Evolutionary conservation across 2,329 filamentous ascomycete species (phyloP).

Genomic region (Fusarium scirpi): DNA sequence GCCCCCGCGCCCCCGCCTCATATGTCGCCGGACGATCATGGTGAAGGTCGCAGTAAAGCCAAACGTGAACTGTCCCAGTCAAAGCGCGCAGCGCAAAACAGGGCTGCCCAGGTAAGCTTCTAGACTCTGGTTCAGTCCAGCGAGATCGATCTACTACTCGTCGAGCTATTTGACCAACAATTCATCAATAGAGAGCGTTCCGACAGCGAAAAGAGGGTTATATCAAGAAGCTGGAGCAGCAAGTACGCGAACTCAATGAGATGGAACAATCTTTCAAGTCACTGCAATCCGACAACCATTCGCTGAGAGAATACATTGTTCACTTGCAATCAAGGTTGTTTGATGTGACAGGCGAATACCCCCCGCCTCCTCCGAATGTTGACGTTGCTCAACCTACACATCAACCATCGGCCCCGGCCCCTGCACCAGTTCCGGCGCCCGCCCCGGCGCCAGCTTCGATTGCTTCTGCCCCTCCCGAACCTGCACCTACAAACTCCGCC

Average conservation of each 20-base stretch:
- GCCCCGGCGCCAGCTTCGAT: not conserved
- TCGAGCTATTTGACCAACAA: slow-evolving; percentile 41
- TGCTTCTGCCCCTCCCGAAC: slow-evolving; percentile 35
- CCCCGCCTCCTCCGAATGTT: slow-evolving; percentile 83
- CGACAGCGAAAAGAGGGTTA: slow-evolving; percentile 97
- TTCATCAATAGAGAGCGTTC: slow-evolving; percentile 80
- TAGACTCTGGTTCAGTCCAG: not conserved
- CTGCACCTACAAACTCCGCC: slow-evolving; percentile 45
- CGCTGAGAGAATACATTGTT: slow-evolving; percentile 91
- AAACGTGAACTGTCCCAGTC: slow-evolving; percentile 95
- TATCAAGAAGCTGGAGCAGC: slow-evolving; percentile 96
- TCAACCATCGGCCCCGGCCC: slow-evolving; percentile 41
- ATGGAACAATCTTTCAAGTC: slow-evolving; percentile 83
- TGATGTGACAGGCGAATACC: slow-evolving; percentile 85
- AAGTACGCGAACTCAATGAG: slow-evolving; percentile 83
- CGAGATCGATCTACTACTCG: not conserved
- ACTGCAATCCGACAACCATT: slow-evolving; percentile 90
- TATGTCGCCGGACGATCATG: slow-evolving; percentile 47
- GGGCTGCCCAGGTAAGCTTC: slow-evolving; percentile 88
- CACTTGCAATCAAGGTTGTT: slow-evolving; percentile 88
- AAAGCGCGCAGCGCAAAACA: slow-evolving; percentile 95
- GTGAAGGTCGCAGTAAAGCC: slow-evolving; percentile 78
- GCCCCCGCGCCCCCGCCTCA: slow-evolving; percentile 50
- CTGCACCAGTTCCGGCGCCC: slow-evolving; percentile 28
- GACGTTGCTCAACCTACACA: slow-evolving; percentile 64